These are phyloP conservation scores for Escallonia rubra DNA, from an alignment of 129 eudicot species.

Conservation along the genomic window DNA sequence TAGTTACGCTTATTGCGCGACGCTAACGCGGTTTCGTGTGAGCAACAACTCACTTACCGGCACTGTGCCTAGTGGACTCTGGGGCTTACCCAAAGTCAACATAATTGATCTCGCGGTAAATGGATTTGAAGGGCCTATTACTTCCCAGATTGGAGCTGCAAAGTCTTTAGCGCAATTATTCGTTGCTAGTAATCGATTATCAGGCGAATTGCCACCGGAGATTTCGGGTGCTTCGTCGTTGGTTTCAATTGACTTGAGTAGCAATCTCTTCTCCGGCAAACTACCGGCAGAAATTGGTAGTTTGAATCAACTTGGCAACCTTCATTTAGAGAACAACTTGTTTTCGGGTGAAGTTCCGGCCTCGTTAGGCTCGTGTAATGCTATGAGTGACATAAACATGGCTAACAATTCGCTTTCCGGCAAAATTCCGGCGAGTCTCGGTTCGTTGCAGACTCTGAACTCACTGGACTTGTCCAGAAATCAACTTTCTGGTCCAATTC, in stretches of 20 bases:
- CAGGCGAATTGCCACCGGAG: conserved; percentile 60
- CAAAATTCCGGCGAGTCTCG: conserved; percentile 55
- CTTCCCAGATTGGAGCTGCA: conserved; percentile 51
- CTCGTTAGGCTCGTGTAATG: conserved; percentile 53
- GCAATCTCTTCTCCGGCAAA: conserved; percentile 55
- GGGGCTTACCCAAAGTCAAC: conserved; percentile 44
- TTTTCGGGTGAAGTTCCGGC: conserved; percentile 64
- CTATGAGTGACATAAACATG: conserved; percentile 57
- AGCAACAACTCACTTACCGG: conserved; percentile 47
- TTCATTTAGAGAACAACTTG: conserved; percentile 51
- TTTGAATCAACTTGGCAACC: conserved; percentile 40
- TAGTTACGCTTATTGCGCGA: conserved; percentile 26
- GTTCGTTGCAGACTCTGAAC: conserved; percentile 50
- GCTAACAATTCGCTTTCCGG: conserved; percentile 67
- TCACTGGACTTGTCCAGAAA: conserved; percentile 68
- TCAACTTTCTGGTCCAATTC: conserved; percentile 66
- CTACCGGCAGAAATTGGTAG: conserved; percentile 57
- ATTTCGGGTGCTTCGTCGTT: conserved; percentile 46
- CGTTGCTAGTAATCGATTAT: conserved; percentile 55
- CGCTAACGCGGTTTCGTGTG: conserved; percentile 33
- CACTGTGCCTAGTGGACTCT: conserved; percentile 37
- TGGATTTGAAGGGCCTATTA: conserved; percentile 45
- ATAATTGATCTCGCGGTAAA: conserved; percentile 39
- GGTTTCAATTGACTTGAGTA: conserved; percentile 46
- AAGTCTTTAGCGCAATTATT: conserved; percentile 38